Evolutionary conservation across 257 asterid species (phyloP).

Genomic region (Nicotiana tabacum): DNA sequence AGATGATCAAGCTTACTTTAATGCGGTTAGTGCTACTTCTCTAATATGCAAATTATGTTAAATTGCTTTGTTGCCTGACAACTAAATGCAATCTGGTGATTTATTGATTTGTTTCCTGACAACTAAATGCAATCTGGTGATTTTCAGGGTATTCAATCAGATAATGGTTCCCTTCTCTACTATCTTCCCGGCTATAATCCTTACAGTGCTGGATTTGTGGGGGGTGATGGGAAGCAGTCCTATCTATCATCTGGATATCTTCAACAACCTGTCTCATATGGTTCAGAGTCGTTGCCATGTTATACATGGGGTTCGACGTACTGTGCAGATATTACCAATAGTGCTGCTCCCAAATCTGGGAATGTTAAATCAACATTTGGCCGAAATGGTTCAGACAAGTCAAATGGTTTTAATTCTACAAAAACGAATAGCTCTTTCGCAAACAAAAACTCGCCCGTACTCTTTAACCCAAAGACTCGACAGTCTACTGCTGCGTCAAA

Average conservation of each 20-base stretch:
- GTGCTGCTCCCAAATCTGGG: slow-evolving; percentile 31
- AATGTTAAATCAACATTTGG: slow-evolving; percentile 29
- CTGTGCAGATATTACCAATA: slow-evolving; percentile 40
- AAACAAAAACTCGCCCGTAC: slow-evolving; percentile 26
- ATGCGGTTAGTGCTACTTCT: slow-evolving; percentile 35
- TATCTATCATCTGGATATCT: slow-evolving; percentile 42
- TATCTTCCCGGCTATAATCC: slow-evolving; percentile 61
- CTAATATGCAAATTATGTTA: neutral
- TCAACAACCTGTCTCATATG: slow-evolving; percentile 45
- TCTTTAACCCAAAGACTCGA: slow-evolving; percentile 37
- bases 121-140: neutral
- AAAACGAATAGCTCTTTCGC: slow-evolving; percentile 26
- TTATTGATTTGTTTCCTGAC: neutral
- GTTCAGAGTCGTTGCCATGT: slow-evolving; percentile 49
- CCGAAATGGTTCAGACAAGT: slow-evolving; percentile 39
- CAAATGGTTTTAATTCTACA: slow-evolving; percentile 32
- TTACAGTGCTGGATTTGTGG: slow-evolving; percentile 48
- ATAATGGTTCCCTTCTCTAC: slow-evolving; percentile 43
- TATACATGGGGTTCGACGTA: slow-evolving; percentile 39
- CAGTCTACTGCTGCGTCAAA: slow-evolving; percentile 29
- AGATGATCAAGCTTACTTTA: slow-evolving; percentile 50
- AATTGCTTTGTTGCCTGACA: neutral
- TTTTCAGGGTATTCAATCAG: slow-evolving; percentile 42
- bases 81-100: neutral
- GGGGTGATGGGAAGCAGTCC: slow-evolving; percentile 53